Base-by-base conservation (phyloP, 139 green algal genomes). In the Chlorella sp. region DNA sequence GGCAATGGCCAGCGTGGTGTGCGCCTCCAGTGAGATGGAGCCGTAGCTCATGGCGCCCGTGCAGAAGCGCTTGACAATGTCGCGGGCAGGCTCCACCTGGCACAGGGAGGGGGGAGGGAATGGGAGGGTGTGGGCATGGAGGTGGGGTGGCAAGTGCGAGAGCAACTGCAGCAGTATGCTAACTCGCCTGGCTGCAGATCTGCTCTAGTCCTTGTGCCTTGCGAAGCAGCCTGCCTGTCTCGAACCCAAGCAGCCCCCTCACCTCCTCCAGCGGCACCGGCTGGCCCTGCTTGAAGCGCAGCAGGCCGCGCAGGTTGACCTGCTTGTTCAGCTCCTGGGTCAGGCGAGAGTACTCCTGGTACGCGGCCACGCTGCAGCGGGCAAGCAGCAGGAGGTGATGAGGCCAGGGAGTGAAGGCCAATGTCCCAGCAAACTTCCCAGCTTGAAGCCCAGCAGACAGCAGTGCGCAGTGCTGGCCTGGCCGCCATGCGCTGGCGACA, bases 1-100 rank as follows among this genome's bases (percentile, higher is more conserved):
- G 67, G 96, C 96, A 44, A 97, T 84, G 20, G 96, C 96, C 74
- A 99, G 90, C 0, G 95, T 98, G 64, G 94, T 96, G 90, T 99
- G 96, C 6, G 96, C 93, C 91, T 99, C 96, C 47, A 99, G 90
- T 9, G 89, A 95, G 88, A 99, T 99, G 74, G 89, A 94, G 32
- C 94, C 94, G 78, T 97, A 97, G 36, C 68, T 90, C 94, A 97
- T 97, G 56, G 94, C 94, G 41, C 92, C 96, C 23, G 96, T 98
- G 70, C 93, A 93, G 84, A 99, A 99, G 55, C 96, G 88, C 90
- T 98, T 98, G 36, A 98, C 95, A 74, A 99, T 99, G 51, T 94
- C 81, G 11, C 84, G 83, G 0, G 95, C 96, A 1, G 96, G 89
- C 92, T 99, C 96, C 9, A 99, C 96, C 90, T 98, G 83, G 67